These are phyloP conservation scores for Talinum fruticosum DNA, from an alignment of 148 eudicot species.

Conservation along the genomic window DNA sequence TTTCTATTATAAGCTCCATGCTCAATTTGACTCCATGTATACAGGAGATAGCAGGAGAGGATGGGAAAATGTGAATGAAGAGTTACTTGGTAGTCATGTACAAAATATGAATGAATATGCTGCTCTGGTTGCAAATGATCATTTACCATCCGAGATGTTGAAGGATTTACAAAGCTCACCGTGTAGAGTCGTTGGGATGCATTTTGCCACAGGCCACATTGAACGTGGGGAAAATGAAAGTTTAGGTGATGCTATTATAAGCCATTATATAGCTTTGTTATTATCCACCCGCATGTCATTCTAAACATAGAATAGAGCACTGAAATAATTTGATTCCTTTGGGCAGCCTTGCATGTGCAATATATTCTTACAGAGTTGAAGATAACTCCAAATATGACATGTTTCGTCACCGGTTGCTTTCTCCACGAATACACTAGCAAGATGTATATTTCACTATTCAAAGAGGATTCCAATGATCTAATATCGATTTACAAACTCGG, in stretches of 20 bases:
- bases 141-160: not conserved
- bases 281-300: not conserved
- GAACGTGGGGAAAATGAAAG: slow-evolving; percentile 3
- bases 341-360: not conserved
- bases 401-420: too few species aligned
- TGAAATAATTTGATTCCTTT: not conserved
- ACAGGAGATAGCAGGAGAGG: slow-evolving; percentile 6
- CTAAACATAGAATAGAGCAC: not conserved
- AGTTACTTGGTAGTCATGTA: slow-evolving; percentile 1
- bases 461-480: too few species aligned
- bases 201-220: not conserved
- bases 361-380: not conserved
- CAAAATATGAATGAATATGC: not conserved
- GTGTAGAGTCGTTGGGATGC: not conserved
- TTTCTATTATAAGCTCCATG: not conserved
- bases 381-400: too few species aligned
- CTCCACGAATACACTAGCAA: too few species aligned
- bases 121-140: not conserved
- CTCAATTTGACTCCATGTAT: not conserved
- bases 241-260: slow-evolving; percentile 15
- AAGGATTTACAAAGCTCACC: not conserved
- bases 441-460: too few species aligned
- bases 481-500: too few species aligned
- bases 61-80: not conserved
- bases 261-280: too few species aligned